Evolutionary conservation across 2,329 filamentous ascomycete species (phyloP).

Genomic region (Aspergillus ochraceus): DNA sequence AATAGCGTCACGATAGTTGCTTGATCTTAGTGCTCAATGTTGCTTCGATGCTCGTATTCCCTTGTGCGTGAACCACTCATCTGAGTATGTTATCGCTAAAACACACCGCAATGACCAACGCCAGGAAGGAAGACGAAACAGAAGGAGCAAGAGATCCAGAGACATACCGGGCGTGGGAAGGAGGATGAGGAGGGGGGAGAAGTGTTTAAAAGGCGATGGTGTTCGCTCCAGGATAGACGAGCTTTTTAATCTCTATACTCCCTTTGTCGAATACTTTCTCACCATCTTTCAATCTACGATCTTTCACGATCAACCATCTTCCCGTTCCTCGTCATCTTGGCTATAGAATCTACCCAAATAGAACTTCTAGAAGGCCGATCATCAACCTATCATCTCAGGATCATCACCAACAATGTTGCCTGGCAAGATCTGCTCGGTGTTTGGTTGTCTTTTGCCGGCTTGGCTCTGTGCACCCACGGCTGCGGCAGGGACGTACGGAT

Average conservation of each 20-base stretch:
- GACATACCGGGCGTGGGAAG: neutral
- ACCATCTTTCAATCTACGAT: neutral
- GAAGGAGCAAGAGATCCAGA: neutral
- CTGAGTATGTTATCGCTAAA: neutral
- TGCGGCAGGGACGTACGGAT: neutral
- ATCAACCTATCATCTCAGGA: too few relatives aligned
- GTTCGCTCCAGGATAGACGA: neutral
- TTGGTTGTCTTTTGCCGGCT: neutral
- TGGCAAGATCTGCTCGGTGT: neutral
- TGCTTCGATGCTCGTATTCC: neutral
- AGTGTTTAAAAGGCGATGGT: neutral
- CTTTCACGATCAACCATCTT: neutral
- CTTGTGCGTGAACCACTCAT: neutral
- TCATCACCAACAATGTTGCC: neutral
- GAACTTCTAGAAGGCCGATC: neutral
- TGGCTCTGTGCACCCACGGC: neutral
- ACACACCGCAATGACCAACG: neutral
- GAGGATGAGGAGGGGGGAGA: neutral
- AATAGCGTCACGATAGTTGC: neutral
- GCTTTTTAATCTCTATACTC: neutral
- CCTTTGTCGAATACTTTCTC: neutral
- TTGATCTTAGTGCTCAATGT: neutral
- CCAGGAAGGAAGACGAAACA: neutral
- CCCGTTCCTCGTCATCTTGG: neutral
- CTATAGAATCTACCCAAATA: neutral